A percentile compares a stretch with the other conserved stretches of the same genome.
Evolutionary conservation across 2,329 filamentous ascomycete genomes (phyloP).

Genomic region (Clathrospora elynae): DNA sequence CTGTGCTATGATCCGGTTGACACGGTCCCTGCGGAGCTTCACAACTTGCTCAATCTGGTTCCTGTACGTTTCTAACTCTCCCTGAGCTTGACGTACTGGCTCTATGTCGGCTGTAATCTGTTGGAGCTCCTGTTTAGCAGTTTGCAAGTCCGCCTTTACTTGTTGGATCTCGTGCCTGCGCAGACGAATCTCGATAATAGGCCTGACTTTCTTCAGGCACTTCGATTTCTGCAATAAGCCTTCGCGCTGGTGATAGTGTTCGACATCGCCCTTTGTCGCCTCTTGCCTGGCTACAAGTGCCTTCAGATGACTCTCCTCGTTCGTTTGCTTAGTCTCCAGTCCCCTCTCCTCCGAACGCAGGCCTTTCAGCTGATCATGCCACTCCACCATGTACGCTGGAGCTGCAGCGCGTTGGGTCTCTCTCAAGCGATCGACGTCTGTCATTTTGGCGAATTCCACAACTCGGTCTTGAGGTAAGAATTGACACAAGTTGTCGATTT

Average conservation of each 20-base stretch:
- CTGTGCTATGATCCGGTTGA: slow-evolving; percentile 61
- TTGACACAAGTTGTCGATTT: slow-evolving; percentile 97
- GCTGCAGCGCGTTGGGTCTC: slow-evolving; percentile 91
- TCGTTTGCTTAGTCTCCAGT: slow-evolving; percentile 62
- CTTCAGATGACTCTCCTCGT: slow-evolving; percentile 66
- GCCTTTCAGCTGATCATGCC: slow-evolving; percentile 75
- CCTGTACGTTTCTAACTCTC: slow-evolving; percentile 71
- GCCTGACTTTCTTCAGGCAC: slow-evolving; percentile 67
- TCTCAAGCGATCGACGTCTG: slow-evolving; percentile 77
- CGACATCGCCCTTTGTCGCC: slow-evolving; percentile 78
- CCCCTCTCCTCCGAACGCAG: slow-evolving; percentile 72
- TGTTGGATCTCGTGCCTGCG: slow-evolving; percentile 56
- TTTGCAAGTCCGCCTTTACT: slow-evolving; percentile 61
- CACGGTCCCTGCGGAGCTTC: slow-evolving; percentile 58
- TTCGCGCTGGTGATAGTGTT: slow-evolving; percentile 77
- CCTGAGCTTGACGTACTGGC: slow-evolving; percentile 72
- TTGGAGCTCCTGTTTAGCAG: slow-evolving; percentile 62
- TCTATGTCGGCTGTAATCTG: slow-evolving; percentile 65
- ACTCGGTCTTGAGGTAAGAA: slow-evolving; percentile 96
- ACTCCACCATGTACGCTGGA: slow-evolving; percentile 75
- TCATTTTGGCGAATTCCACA: slow-evolving; percentile 86
- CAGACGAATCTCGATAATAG: slow-evolving; percentile 68
- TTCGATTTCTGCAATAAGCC: slow-evolving; percentile 66
- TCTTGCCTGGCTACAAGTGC: slow-evolving; percentile 75
- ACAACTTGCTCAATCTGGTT: slow-evolving; percentile 62